Evolutionary conservation across 306 rosid genomes (phyloP), one percentile per base, ranked within the genome.

Genomic region (Bauhinia variegata): DNA sequence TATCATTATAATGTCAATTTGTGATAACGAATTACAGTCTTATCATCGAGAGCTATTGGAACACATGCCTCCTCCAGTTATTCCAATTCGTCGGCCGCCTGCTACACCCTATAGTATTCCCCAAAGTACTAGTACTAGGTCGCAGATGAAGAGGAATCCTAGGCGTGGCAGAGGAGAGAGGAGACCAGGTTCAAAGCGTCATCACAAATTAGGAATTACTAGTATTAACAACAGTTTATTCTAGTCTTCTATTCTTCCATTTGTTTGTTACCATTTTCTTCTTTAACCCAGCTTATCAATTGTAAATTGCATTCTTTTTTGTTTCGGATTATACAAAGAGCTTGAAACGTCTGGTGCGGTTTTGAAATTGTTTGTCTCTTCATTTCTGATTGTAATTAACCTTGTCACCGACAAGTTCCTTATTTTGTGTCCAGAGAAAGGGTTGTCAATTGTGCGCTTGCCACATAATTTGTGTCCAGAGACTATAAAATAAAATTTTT

Each of bases 41-140:
- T 88, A 93, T 78, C 99, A 93, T 80, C 83, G 86, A 73, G 96
- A 88, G 38, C 4, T 90, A 61, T 63, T 90, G 80, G 97, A 90
- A 72, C 83, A 79, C 53, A 87, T 86, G 92, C 91, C 98, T 46
- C 91, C 89, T 50, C 89, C 91, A 0, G 74, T 39, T 18, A 78
- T 82, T 15, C 68, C 54, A 55, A 34, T 67, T 47, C 84, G 46
- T 17, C 34, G 32, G 36, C 82, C 74, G 56, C 88, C 86, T 5
- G 50, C 33, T 36, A 36, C 36, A 67, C 70, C 76, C 3, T 47
- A 1, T 49, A 38, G 30, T 60, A 75, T 51, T 41, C 46, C 43
- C 41, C 41, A 36, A 51, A 32, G 41, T 56, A 75, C 38, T 11
- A 32, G 41, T 56, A 75, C 38, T 11, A 88, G 69, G 83, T 34